phyloP scores from a whole-genome alignment of 441 rosid genomes.

The Euphorbia celastroides region DNA sequence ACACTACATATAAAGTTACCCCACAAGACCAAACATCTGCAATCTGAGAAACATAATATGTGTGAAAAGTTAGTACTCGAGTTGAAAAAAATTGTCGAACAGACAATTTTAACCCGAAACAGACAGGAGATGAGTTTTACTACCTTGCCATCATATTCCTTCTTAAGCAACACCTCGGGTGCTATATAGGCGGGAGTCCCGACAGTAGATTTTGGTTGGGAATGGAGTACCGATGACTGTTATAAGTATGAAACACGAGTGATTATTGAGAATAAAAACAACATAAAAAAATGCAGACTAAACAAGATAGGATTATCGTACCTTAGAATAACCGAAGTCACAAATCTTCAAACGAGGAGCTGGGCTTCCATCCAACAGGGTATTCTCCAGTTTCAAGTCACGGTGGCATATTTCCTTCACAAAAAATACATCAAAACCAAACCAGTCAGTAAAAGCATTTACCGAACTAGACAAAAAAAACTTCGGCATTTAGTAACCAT shows the following conservation, averaged over 20 bases:
- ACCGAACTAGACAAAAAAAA: conserved; percentile 2
- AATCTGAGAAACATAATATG: conserved; percentile 45
- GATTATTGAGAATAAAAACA: conserved; percentile 1
- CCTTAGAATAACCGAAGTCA: conserved; percentile 99
- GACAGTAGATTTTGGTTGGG: conserved; percentile 98
- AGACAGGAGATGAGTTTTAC: conserved; percentile 9
- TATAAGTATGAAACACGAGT: conserved; percentile 11
- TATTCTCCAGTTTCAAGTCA: conserved; percentile 88
- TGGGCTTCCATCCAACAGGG: conserved; percentile 89
- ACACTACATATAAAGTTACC: conserved; percentile 88
- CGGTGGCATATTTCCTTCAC: conserved; percentile 92
- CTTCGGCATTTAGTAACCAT: conserved; percentile 51
- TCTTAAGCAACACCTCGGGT: conserved; percentile 91
- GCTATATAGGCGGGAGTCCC: conserved; percentile 99
- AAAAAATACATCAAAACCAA: conserved; percentile 11
- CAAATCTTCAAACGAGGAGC: conserved; percentile 95
- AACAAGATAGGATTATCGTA: conserved; percentile 17
- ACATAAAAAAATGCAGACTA: not conserved
- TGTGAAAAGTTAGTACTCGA: too few relatives aligned
- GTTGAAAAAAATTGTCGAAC: too few relatives aligned
- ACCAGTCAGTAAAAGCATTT: too few relatives aligned
- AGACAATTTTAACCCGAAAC: not conserved
- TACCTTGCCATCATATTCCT: conserved; percentile 99
- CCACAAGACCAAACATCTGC: conserved; percentile 99
- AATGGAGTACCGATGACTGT: conserved; percentile 92